Evolutionary conservation across 106 monocot species (phyloP), one percentile per base, ranked within the genome.

Genomic region (Dendrobium chrysotoxum): DNA sequence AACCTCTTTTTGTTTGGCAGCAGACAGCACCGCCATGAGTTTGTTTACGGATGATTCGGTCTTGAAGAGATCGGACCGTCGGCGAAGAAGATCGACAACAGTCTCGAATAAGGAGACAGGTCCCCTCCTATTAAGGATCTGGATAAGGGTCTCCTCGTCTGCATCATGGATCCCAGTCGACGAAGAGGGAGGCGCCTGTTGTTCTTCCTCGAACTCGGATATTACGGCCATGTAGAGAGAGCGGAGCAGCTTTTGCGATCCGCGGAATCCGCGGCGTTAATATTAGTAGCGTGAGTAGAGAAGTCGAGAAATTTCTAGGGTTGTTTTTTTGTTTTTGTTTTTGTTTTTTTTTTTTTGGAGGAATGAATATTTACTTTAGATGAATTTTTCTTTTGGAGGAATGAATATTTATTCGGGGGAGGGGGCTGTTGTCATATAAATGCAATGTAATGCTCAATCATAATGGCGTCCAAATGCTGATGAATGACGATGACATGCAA

Each of bases 41-140:
- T 77, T 86, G 79, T n/a, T 73, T 45, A 89, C 81, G 28, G 84
- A 75, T 4, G 81, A 7, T 0, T 81, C 79, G 26, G 81, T 84
- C 81, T 77, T 72, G 81, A 89, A 89, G 39, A 89, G 75, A 73
- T 84, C 89, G n/a, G 89, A 84, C 12, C 42, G 70, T 54, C 72
- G 64, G 12, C 81, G 35, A 23, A 84, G 79, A 28, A 86, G 40
- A 77, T 89, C 86, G 79, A 89, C 79, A 26, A 73, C 89, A 76
- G 79, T 16, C 76, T 89, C 84, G 26, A 89, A 57, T 30, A 89
- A 84, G 1, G 81, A 72, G 72, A 81, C 6, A 38, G 89, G 79
- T 0, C 89, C 86, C 77, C 81, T 86, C 81, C 73, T 81, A 7
- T 70, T 70, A 40, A 89, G 78, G 28, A 83, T 75, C 53, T 72